These are phyloP conservation scores for Tylopilus subfusipes DNA, from an alignment of 768 basidiomycete species.

Conservation along the genomic window DNA sequence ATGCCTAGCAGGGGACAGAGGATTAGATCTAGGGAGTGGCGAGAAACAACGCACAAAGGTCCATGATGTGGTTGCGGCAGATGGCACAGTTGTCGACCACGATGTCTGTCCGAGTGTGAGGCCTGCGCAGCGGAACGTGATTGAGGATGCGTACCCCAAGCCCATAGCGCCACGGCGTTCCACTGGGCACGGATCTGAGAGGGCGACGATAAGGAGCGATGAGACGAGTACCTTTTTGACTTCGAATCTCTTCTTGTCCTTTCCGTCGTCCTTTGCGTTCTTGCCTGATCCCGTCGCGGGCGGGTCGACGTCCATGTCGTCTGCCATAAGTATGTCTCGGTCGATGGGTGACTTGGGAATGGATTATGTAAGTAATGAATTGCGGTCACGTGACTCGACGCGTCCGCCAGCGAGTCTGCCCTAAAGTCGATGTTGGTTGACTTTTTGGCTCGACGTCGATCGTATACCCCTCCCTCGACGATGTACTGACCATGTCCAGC, in stretches of 20 bases:
- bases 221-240: slow-evolving; percentile 85
- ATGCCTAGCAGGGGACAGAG: slow-evolving; percentile 61
- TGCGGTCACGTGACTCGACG: slow-evolving; percentile 36
- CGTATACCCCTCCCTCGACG: slow-evolving; percentile 10
- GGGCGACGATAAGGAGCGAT: background rate
- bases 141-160: slow-evolving; percentile 71
- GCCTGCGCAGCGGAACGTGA: background rate
- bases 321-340: slow-evolving; percentile 38
- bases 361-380: slow-evolving; percentile 14
- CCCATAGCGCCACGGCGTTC: slow-evolving; percentile 98
- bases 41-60: slow-evolving; percentile 71
- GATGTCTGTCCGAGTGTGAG: slow-evolving; percentile 60
- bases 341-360: background rate
- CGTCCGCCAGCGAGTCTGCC: slow-evolving; percentile 39
- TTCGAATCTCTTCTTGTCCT: slow-evolving; percentile 87
- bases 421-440: slow-evolving; percentile 33
- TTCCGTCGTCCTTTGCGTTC: slow-evolving; percentile 51
- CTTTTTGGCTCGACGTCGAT: slow-evolving; percentile 14
- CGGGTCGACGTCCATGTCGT: slow-evolving; percentile 70
- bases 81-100: slow-evolving; percentile 99
- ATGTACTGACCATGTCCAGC: slow-evolving; percentile 40
- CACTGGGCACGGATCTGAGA: slow-evolving; percentile 52
- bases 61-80: slow-evolving; percentile 99
- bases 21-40: background rate
- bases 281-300: slow-evolving; percentile 36